Evolutionary conservation across 257 asterid species (phyloP), one percentile per base, ranked within the genome.

Genomic region (Agastache rugosa): DNA sequence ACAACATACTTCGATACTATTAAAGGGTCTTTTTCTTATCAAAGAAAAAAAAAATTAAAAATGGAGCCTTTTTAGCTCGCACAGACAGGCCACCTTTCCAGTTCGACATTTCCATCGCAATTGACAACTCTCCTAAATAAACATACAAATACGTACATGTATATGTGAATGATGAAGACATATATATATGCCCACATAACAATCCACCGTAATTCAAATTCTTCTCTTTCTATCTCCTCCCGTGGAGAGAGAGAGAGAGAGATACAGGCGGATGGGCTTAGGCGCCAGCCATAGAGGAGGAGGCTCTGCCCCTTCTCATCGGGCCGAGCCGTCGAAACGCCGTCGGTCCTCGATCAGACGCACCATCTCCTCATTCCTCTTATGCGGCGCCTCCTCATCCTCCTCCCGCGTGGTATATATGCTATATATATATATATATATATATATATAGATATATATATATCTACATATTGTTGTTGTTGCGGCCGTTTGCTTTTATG

Each of bases 301-400:
- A 14, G 47, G 16, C 48, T 74, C 79, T 2, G 63, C 73, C 81
- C 77, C 45, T 53, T 61, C 73, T 45, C 72, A 27, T 62, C 75
- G 29, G 60, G 20, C 41, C 53, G 75, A 75, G 44, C 41, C 77
- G 62, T 50, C 8, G n/a, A 77, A 22, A 2, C 77, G 80, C 58
- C 82, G 70, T 51, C 79, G 83, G 19, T 75, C 73, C 20, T 45
- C 22, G 20, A 9, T 77, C 58, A 84, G 53, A 58, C 82, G 77
- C n/a, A 11, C 73, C 63, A 37, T 84, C 41, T 84, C 88, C 15
- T 79, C 86, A 11, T 19, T 84, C 54, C 77, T 81, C 60, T 12
- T 77, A 5, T 84, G 86, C 73, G 84, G 88, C 14, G 73, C 77
- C 42, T 27, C 84, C 39, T 44, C 69, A 1, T 69, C 85, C 67